Conservation (phyloP, 2,329 filamentous ascomycete genomes). For the Aureobasidium zeae region DNA sequence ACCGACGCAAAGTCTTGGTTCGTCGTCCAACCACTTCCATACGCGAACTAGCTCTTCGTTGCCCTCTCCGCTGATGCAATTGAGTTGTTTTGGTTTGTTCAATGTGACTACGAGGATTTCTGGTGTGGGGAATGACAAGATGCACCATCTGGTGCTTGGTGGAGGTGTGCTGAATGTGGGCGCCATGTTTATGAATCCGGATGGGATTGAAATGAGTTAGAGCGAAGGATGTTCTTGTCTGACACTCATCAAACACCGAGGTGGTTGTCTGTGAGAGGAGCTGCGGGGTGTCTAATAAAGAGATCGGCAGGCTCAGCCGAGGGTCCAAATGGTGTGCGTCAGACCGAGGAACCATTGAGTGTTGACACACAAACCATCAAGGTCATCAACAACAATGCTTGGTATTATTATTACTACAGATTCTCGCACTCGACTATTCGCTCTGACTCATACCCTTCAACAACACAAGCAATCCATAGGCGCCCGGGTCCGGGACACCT, state of each 20-base stretch:
- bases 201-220: neutral
- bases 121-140: slow-evolving; percentile 27
- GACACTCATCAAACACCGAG: slow-evolving; percentile 1
- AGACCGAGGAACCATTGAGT: no score
- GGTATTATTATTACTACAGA: neutral
- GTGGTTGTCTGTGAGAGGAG: slow-evolving; percentile 3
- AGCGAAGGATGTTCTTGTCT: neutral
- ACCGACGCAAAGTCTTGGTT: slow-evolving; percentile 25
- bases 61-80: slow-evolving; percentile 28
- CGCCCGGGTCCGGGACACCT: slow-evolving; percentile 30
- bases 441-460: slow-evolving; percentile 25
- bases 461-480: slow-evolving; percentile 30
- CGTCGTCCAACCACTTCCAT: slow-evolving; percentile 28
- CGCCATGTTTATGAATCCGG: neutral
- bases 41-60: slow-evolving; percentile 26
- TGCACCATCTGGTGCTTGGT: slow-evolving; percentile 21
- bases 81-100: slow-evolving; percentile 29
- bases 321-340: no score
- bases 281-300: no score
- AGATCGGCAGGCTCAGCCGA: slow-evolving; percentile 9
- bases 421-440: neutral
- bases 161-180: neutral
- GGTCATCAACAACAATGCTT: no score
- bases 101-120: slow-evolving; percentile 27
- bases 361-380: neutral